Evolutionary conservation across 2,329 filamentous ascomycete species (phyloP), one percentile per base, ranked within the genome.

Genomic region (Cladosporium halotolerans): DNA sequence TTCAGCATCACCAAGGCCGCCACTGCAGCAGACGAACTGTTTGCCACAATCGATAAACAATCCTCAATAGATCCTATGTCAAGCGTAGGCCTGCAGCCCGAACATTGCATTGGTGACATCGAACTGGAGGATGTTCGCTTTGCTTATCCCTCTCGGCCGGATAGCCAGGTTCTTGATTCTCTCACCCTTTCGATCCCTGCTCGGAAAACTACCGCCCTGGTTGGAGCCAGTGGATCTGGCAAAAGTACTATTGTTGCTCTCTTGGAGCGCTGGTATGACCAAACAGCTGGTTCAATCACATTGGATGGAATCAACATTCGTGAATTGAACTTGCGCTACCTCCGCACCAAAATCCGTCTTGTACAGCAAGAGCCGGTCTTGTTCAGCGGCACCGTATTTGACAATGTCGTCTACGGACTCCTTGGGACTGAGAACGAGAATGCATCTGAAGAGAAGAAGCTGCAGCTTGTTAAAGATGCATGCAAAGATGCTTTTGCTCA

Each of bases 41-140:
- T 75, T 42, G 57, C 60, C 4, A 67, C 68, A 18, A 74, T 76
- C 34, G 72, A 74, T 55, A 69, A 70, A 32, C 38, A 58, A 8
- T 73, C 72, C 0, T 56, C 63, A 10, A 60, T 75, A 1, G 71
- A 76, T 57, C 68, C 73, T 0, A 58, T 72, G 3, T 50, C 60
- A 28, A 19, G 58, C 10, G 52, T 51, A 11, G 65, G 67, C 14
- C 55, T 54, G 31, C 48, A 57, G 31, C 66, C 64, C 3, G 34
- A 32, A 9, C 31, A 44, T 5, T 66, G 63, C 28, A 44, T 40
- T 18, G 68, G 68, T 8, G 78, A 85, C 48, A 84, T 88, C 45
- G 69, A 77, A 4, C 80, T 91, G 28, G 70, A 80, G 9, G 74
- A 81, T 40, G 79, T 91, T 9, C 79, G 76, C n/a, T 90, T 91